These are phyloP conservation scores for Aspergillus ochraceoroseus DNA, from an alignment of 2,329 filamentous ascomycete genomes.

Conservation along the genomic window DNA sequence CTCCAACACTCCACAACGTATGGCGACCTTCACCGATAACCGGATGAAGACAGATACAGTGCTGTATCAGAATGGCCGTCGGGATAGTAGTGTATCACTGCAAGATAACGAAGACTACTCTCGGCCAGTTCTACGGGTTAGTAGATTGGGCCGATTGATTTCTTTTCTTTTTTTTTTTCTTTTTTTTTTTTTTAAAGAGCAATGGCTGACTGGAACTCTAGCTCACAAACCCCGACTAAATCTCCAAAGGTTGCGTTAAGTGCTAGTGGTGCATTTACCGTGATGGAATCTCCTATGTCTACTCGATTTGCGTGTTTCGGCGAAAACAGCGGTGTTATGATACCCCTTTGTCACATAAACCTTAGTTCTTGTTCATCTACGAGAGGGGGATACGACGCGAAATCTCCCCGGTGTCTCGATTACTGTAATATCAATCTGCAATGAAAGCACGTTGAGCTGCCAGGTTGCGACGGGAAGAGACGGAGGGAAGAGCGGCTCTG, in stretches of 20 bases:
- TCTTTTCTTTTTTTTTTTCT: too few species aligned
- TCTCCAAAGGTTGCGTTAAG: constrained; percentile 8
- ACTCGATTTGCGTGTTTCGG: constrained; percentile 29
- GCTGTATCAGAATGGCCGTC: constrained; percentile 40
- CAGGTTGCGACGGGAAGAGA: background rate
- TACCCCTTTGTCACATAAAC: constrained; percentile 36
- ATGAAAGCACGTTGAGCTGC: background rate
- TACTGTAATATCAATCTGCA: constrained; percentile 12
- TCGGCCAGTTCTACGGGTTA: constrained; percentile 42
- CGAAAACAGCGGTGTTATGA: constrained; percentile 38
- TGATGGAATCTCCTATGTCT: constrained; percentile 20
- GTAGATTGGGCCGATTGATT: constrained; percentile 13
- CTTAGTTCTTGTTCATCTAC: constrained; percentile 23
- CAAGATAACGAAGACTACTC: constrained; percentile 49
- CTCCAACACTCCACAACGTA: constrained; percentile 21
- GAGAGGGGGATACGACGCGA: constrained; percentile 6
- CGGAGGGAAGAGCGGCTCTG: too few species aligned
- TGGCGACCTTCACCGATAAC: constrained; percentile 41
- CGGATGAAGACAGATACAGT: constrained; percentile 43
- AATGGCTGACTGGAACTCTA: constrained; percentile 21
- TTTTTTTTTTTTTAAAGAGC: too few species aligned
- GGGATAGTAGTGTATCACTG: constrained; percentile 44
- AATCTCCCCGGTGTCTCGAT: constrained; percentile 11
- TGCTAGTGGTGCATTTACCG: constrained; percentile 15
- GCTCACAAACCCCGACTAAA: constrained; percentile 37